phyloP scores from a whole-genome alignment of 2,329 filamentous ascomycete species.

The Xylariales sp. region DNA sequence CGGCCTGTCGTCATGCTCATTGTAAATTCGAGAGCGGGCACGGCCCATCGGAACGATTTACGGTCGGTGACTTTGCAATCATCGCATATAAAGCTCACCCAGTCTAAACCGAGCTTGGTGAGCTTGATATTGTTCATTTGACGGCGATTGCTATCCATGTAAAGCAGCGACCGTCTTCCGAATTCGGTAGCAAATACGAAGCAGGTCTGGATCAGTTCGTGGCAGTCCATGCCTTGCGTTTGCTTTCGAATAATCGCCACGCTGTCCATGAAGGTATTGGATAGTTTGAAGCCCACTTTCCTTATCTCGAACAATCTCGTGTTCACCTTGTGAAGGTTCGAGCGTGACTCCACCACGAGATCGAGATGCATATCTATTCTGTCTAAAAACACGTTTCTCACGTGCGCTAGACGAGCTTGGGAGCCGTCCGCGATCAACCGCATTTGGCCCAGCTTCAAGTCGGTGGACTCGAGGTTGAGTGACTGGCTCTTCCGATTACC shows the following conservation, averaged over 20 bases:
- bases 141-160: slow-evolving; percentile 94
- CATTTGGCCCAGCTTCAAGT: slow-evolving; percentile 87
- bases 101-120: slow-evolving; percentile 91
- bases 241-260: slow-evolving; percentile 93
- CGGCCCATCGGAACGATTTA: slow-evolving; percentile 97
- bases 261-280: slow-evolving; percentile 98
- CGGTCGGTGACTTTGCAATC: slow-evolving; percentile 94
- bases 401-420: slow-evolving; percentile 79
- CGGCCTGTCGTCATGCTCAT: slow-evolving; percentile 97
- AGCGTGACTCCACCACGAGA: slow-evolving; percentile 89
- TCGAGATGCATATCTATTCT: slow-evolving; percentile 87
- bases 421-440: slow-evolving; percentile 91
- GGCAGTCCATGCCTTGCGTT: slow-evolving; percentile 84
- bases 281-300: slow-evolving; percentile 94
- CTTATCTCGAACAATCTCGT: slow-evolving; percentile 92
- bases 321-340: slow-evolving; percentile 93
- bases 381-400: slow-evolving; percentile 81
- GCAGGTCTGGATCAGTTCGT: slow-evolving; percentile 96
- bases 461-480: slow-evolving; percentile 81
- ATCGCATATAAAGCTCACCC: slow-evolving; percentile 98
- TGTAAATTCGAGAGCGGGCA: slow-evolving; percentile 92
- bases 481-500: slow-evolving; percentile 78
- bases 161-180: slow-evolving; percentile 90
- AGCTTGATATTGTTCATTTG: slow-evolving; percentile 98
- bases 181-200: slow-evolving; percentile 99